Evolutionary conservation across 106 monocot genomes (phyloP).

Genomic region (Alisma plantagoaquatica): DNA sequence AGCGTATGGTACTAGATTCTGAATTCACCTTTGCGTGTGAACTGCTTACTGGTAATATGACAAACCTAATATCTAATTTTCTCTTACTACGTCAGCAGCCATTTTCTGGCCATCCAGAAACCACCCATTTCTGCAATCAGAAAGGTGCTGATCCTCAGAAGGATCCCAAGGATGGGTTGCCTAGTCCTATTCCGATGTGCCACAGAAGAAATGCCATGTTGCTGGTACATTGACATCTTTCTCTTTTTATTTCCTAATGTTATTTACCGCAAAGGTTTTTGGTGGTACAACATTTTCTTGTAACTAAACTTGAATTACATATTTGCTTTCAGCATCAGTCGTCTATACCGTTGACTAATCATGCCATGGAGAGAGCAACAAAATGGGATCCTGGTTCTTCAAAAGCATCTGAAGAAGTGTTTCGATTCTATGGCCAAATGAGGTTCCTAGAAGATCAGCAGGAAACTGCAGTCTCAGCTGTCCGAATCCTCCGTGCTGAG

Average conservation of each 20-base stretch:
- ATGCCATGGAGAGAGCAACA: constrained; percentile 51
- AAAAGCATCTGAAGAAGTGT: constrained; percentile 18
- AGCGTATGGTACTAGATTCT: background rate
- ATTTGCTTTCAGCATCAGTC: constrained; percentile 27
- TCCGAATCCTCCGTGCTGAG: constrained; percentile 36
- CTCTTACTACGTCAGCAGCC: constrained; percentile 26
- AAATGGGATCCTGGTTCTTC: constrained; percentile 50
- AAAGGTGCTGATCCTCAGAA: constrained; percentile 3
- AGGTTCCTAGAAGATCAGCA: constrained; percentile 39
- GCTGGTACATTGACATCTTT: background rate
- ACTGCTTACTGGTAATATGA: background rate
- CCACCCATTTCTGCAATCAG: constrained; percentile 4
- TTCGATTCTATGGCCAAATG: constrained; percentile 15
- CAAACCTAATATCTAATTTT: background rate
- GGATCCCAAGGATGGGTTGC: constrained; percentile 10
- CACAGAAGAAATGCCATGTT: background rate
- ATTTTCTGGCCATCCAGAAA: constrained; percentile 9
- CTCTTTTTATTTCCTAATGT: background rate
- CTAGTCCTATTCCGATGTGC: background rate
- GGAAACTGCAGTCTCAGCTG: constrained; percentile 5
- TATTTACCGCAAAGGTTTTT: background rate
- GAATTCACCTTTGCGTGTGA: background rate
- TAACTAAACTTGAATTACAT: background rate
- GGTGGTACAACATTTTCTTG: too few species aligned
- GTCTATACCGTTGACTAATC: constrained; percentile 20